Conservation (phyloP, 176 grass and related monocot species). For the Neostapfia colusana region DNA sequence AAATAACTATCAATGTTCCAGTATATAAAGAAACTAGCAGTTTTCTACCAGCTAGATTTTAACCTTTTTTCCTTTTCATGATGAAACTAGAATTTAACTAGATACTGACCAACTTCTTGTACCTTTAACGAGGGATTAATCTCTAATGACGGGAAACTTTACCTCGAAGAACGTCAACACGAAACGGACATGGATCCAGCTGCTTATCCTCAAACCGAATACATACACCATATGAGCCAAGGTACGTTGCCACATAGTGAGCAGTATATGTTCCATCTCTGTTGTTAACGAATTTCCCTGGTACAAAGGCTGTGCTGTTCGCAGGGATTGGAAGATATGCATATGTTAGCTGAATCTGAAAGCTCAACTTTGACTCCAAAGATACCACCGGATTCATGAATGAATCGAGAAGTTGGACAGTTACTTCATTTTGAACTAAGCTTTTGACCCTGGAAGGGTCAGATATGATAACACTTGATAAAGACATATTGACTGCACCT, state of each 20-base stretch:
- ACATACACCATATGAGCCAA: conserved; percentile 65
- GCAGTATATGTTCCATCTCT: conserved; percentile 60
- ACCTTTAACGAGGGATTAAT: not conserved
- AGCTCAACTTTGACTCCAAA: conserved; percentile 49
- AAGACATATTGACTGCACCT: conserved; percentile 43
- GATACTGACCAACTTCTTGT: conserved; percentile 2
- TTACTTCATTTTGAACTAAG: conserved; percentile 51
- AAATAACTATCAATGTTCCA: not conserved
- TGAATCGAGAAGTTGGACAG: conserved; percentile 53
- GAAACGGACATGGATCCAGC: conserved; percentile 65
- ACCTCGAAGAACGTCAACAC: conserved; percentile 59
- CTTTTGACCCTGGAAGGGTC: conserved; percentile 31
- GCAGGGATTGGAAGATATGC: conserved; percentile 23
- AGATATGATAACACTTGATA: conserved; percentile 48
- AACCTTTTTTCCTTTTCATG: not conserved
- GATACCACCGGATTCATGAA: conserved; percentile 57
- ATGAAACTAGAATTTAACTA: not conserved
- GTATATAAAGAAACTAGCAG: not conserved
- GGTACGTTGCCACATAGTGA: conserved; percentile 44
- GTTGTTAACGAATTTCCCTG: too few relatives aligned
- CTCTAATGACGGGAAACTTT: conserved; percentile 7
- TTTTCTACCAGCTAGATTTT: not conserved
- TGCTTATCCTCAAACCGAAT: conserved; percentile 48
- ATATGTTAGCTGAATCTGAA: conserved; percentile 30
- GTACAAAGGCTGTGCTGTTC: too few relatives aligned